phyloP scores from a whole-genome alignment of 192 early-diverging fungal genomes.

The Podila epigama region DNA sequence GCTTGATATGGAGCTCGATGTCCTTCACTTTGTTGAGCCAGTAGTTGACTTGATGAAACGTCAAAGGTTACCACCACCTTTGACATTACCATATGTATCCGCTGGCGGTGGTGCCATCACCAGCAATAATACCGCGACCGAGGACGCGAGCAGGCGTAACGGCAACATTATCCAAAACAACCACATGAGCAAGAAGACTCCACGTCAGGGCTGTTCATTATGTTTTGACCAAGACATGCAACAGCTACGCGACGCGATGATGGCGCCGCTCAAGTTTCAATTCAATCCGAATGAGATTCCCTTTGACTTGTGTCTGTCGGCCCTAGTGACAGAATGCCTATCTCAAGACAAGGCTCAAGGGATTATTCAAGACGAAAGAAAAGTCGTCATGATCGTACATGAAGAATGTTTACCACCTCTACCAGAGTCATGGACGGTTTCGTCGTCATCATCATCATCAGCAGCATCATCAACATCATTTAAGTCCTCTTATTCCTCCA shows the following conservation, averaged over 20 bases:
- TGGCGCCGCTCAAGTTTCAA: conserved; percentile 6
- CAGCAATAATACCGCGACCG: too few relatives aligned
- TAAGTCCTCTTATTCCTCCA: too few relatives aligned
- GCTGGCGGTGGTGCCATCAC: neutral
- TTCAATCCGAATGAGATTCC: conserved; percentile 7
- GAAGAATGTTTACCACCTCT: neutral
- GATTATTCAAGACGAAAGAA: neutral
- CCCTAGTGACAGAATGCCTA: conserved; percentile 6
- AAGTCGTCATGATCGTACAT: neutral
- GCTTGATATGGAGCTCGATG: conserved; percentile 25
- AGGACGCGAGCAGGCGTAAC: too few relatives aligned
- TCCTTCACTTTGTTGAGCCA: conserved; percentile 21
- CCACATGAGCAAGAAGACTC: too few relatives aligned
- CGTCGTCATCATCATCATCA: too few relatives aligned
- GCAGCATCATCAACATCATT: too few relatives aligned
- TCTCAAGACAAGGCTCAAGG: neutral
- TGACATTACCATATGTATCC: neutral
- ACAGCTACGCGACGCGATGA: too few relatives aligned
- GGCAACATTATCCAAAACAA: too few relatives aligned
- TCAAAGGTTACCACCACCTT: neutral
- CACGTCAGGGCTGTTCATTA: too few relatives aligned
- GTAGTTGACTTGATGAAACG: neutral
- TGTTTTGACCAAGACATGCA: too few relatives aligned
- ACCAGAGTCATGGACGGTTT: too few relatives aligned
- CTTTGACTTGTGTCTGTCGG: conserved; percentile 14